Percentiles rank a stretch among this genome's conserved stretches.
Conservation (phyloP, 257 asterid species). For the Lycium barbarum region DNA sequence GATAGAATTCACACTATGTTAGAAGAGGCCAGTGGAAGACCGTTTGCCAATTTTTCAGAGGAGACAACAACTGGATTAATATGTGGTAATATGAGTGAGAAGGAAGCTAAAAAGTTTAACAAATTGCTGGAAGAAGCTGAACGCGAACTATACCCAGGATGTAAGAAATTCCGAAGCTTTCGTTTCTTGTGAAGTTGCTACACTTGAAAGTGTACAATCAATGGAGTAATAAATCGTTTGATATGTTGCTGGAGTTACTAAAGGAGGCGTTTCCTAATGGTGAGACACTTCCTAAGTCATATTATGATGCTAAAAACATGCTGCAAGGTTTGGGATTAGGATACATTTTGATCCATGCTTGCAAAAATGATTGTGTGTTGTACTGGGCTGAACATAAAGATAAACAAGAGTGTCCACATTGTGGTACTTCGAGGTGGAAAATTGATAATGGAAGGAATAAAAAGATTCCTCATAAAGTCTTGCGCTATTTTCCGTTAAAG, state of each 20-base stretch:
- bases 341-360: background rate
- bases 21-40: background rate
- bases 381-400: background rate
- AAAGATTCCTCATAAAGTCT: background rate
- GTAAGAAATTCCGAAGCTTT: background rate
- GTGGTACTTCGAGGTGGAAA: background rate
- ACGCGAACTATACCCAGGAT: background rate
- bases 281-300: background rate
- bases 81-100: background rate
- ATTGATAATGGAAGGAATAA: background rate
- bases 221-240: background rate
- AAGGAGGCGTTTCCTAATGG: background rate
- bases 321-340: background rate
- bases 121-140: background rate
- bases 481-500: background rate
- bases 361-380: background rate
- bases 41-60: background rate
- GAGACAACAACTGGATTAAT: background rate
- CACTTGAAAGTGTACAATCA: slow-evolving; percentile 14
- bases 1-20: background rate
- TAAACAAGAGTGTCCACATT: background rate
- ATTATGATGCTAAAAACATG: background rate
- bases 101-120: background rate
- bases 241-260: background rate
- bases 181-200: background rate